phyloP scores from a whole-genome alignment of 1,139 yeast species.

The Saccharomyces hybrid region DNA sequence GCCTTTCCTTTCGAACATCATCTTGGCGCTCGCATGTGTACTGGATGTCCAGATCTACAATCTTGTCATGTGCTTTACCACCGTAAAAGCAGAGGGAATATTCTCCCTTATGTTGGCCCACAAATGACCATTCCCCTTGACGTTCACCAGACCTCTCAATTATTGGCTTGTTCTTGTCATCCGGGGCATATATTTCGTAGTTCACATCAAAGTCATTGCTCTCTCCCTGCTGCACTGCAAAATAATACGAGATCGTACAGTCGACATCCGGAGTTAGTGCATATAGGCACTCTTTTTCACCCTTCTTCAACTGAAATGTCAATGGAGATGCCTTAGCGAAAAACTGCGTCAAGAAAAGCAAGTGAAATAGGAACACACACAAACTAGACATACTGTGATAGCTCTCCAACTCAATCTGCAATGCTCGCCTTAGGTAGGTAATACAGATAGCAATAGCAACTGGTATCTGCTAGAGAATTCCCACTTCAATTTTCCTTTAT shows the following conservation, averaged over 20 bases:
- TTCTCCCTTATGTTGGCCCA: conserved; percentile 68
- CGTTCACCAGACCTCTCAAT: conserved; percentile 58
- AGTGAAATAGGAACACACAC: neutral
- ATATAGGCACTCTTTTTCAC: conserved; percentile 71
- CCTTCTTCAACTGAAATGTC: conserved; percentile 73
- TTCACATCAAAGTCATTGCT: conserved; percentile 64
- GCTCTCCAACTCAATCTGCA: too few relatives aligned
- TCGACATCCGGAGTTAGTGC: conserved; percentile 59
- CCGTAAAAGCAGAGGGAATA: conserved; percentile 89
- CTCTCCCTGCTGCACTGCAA: conserved; percentile 91
- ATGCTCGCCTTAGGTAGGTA: neutral
- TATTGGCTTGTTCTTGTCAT: conserved; percentile 42
- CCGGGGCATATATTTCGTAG: conserved; percentile 66
- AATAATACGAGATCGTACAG: conserved; percentile 69
- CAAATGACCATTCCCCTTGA: conserved; percentile 79
- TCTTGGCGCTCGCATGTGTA: conserved; percentile 39
- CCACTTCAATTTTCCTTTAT: too few relatives aligned
- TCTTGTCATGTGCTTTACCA: conserved; percentile 82
- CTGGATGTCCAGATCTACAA: conserved; percentile 79
- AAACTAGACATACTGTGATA: neutral
- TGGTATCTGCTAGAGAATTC: neutral
- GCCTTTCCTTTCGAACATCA: conserved; percentile 61
- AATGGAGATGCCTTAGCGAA: conserved; percentile 38
- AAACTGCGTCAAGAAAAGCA: neutral
- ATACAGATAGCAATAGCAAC: too few relatives aligned